Conservation (phyloP, 2,329 filamentous ascomycete species). For the Botrytis cinerea region DNA sequence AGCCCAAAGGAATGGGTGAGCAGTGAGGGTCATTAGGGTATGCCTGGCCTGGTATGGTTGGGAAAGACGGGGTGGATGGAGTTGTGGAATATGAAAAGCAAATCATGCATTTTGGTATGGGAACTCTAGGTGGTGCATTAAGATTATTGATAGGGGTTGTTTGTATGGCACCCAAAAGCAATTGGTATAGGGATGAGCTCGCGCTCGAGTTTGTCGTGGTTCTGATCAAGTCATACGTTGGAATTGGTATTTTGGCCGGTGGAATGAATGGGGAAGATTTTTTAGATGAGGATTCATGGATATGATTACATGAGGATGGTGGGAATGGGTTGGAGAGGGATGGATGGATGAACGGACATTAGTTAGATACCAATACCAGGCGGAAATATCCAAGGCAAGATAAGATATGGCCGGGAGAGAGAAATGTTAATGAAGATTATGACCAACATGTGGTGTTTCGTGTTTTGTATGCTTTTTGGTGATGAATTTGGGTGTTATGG, state of each 20-base stretch:
- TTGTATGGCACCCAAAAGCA: constrained; percentile 11
- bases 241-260: constrained; percentile 6
- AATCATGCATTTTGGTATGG: constrained; percentile 15
- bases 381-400: not conserved
- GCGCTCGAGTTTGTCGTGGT: constrained; percentile 5
- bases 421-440: constrained; percentile 23
- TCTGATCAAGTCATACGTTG: constrained; percentile 9
- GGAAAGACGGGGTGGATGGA: constrained; percentile 3
- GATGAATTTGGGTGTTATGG: not conserved
- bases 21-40: not conserved
- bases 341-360: not conserved
- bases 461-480: not conserved
- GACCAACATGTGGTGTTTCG: not conserved
- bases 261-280: not conserved
- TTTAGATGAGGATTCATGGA: constrained; percentile 12
- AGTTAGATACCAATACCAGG: constrained; percentile 22
- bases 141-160: not conserved
- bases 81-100: not conserved
- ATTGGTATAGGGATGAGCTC: constrained; percentile 21
- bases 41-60: constrained; percentile 5
- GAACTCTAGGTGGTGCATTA: not conserved
- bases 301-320: constrained; percentile 19
- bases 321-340: constrained; percentile 4
- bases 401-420: constrained; percentile 2
- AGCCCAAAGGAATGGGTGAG: not conserved